Evolutionary conservation across 176 grass and related monocot species (phyloP).

Genomic region (Hordeum vulgare): DNA sequence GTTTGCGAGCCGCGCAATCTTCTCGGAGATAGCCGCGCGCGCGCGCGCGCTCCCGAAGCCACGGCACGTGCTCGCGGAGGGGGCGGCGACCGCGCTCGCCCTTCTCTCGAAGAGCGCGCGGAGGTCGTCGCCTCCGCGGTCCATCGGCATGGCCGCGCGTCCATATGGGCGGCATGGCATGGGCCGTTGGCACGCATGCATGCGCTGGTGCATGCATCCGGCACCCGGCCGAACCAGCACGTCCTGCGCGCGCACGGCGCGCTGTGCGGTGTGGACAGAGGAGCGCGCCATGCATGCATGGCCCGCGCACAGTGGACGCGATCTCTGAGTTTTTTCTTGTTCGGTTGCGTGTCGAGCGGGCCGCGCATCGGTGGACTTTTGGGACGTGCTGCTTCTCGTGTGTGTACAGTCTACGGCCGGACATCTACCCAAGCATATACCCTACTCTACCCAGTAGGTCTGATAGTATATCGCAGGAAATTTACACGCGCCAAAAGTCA

Average conservation of each 20-base stretch:
- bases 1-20: not conserved
- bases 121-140: not conserved
- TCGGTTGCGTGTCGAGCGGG: not conserved
- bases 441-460: not conserved
- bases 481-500: slow-evolving; percentile 3
- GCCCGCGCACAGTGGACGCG: not conserved
- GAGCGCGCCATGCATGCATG: not conserved
- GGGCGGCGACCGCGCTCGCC: not conserved
- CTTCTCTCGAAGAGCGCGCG: not conserved
- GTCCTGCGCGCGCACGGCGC: not conserved
- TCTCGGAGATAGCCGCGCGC: not conserved
- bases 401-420: no score
- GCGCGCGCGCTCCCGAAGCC: not conserved
- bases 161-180: not conserved
- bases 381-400: not conserved
- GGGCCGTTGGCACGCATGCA: not conserved
- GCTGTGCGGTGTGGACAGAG: not conserved
- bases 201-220: not conserved
- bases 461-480: not conserved
- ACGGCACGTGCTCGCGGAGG: not conserved
- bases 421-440: not conserved
- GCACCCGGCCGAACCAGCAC: not conserved
- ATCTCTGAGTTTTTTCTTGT: not conserved
- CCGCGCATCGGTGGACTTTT: not conserved
- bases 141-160: not conserved